Evolutionary conservation across 169 alveolate species (phyloP), one percentile per base, ranked within the genome.

Genomic region (Cyclospora cayetanensis): DNA sequence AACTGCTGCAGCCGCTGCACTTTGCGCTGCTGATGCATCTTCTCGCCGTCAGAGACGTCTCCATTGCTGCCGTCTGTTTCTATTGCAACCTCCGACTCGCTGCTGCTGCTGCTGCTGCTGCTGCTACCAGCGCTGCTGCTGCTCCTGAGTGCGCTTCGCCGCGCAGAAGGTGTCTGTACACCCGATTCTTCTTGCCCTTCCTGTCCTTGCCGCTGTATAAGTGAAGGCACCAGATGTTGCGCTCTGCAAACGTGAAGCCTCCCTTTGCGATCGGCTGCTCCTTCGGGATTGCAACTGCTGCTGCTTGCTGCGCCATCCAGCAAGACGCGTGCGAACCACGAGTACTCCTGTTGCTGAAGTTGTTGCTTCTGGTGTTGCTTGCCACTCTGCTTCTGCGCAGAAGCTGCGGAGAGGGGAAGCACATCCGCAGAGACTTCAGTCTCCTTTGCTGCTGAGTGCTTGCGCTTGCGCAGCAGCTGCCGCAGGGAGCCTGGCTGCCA

Each of bases 81-180:
- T 18, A 18, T 18, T 18, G 83, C 53, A 2, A 37, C 53, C 20
- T 29, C 83, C 18, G 83, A 34, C 83, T 70, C 50, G 83, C 83
- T 70, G 83, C 83, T 74, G 55, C 39, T 74, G 55, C 65, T 74
- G 85, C 85, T 74, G 55, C 63, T 74, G 55, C 34, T 42, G 63
- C n/a, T 20, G 55, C 63, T 74, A 63, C 63, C 25, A n/a, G 5
- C 41, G 46, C 25, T 35, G 53, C 11, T 70, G 83, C 53, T 29
- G 74, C 74, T 63, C 42, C 74, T 5, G 74, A 7, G n/a, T 63
- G 74, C 74, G 74, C 20, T 1, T 34, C 74, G 12, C 1, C 4
- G 42, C 2, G 37, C 34, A 18, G 74, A 9, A 22, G 74, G n/a
- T n/a, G n/a, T n/a, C n/a, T n/a, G n/a, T n/a, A n/a, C 74, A 22